phyloP scores from a whole-genome alignment of 345 rosid species.

The Dovyalis caffra region DNA sequence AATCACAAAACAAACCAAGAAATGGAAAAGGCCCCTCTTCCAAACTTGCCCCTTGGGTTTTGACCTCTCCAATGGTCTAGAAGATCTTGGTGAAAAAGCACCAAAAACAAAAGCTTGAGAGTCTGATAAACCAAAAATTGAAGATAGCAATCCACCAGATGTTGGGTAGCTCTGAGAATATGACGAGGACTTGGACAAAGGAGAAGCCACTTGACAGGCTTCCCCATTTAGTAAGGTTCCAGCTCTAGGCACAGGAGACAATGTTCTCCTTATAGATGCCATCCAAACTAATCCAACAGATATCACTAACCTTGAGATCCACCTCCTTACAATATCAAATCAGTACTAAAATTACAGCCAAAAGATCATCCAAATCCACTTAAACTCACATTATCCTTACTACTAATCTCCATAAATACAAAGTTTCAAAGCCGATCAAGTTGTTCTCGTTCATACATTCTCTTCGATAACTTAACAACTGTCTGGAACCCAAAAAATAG shows the following conservation, averaged over 20 bases:
- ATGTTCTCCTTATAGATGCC: slow-evolving; percentile 65
- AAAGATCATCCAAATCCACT: slow-evolving; percentile 17
- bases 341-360: neutral
- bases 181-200: slow-evolving; percentile 45
- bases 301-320: neutral
- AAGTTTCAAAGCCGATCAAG: neutral
- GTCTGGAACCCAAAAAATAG: neutral
- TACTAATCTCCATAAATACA: neutral
- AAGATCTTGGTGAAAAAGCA: slow-evolving; percentile 36
- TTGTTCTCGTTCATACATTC: slow-evolving; percentile 4
- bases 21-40: slow-evolving; percentile 52
- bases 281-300: slow-evolving; percentile 28
- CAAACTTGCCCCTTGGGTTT: slow-evolving; percentile 49
- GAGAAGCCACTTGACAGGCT: slow-evolving; percentile 52
- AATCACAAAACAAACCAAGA: slow-evolving; percentile 44
- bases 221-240: slow-evolving; percentile 45
- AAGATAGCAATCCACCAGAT: slow-evolving; percentile 39
- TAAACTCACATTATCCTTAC: neutral
- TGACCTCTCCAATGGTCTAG: slow-evolving; percentile 43
- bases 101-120: slow-evolving; percentile 37
- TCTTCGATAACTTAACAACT: neutral
- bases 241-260: slow-evolving; percentile 51
- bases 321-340: neutral
- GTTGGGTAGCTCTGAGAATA: slow-evolving; percentile 31
- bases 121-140: slow-evolving; percentile 38